Percentiles rank a stretch among this genome's conserved stretches.
phyloP scores from a whole-genome alignment of 2,329 filamentous ascomycete species.

The Penicillium sclerotigenum region DNA sequence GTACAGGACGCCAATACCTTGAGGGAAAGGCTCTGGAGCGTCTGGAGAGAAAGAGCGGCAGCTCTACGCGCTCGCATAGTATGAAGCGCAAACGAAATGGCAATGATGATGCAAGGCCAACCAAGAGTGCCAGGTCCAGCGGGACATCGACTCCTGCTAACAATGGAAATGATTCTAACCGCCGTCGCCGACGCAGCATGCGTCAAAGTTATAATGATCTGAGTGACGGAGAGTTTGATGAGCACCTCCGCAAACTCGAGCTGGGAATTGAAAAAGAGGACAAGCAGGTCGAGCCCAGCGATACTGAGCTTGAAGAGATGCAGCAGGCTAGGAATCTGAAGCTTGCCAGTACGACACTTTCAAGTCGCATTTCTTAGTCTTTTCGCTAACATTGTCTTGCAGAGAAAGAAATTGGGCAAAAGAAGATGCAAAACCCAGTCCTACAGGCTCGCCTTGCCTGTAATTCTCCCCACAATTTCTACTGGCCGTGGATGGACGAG shows the following conservation, averaged over 20 bases:
- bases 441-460: conserved; percentile 90
- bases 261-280: conserved; percentile 60
- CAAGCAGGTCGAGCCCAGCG: conserved; percentile 49
- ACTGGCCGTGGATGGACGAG: conserved; percentile 75
- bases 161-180: conserved; percentile 44
- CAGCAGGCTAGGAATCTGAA: conserved; percentile 67
- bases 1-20: conserved; percentile 57
- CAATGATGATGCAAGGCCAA: conserved; percentile 47
- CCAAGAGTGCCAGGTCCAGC: conserved; percentile 74
- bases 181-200: conserved; percentile 49
- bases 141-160: conserved; percentile 69
- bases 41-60: conserved; percentile 41
- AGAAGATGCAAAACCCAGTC: conserved; percentile 89
- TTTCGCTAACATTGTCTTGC: conserved; percentile 30
- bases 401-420: conserved; percentile 81
- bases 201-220: conserved; percentile 64
- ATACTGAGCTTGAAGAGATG: conserved; percentile 58
- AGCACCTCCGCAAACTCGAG: conserved; percentile 53
- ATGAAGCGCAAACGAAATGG: conserved; percentile 57
- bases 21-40: conserved; percentile 51
- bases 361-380: not conserved
- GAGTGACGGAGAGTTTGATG: conserved; percentile 81
- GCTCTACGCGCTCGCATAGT: conserved; percentile 42
- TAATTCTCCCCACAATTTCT: conserved; percentile 95
- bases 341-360: conserved; percentile 62